Base-by-base conservation (phyloP, 805 yeast species). In the Wickerhamomyces bisporus region DNA sequence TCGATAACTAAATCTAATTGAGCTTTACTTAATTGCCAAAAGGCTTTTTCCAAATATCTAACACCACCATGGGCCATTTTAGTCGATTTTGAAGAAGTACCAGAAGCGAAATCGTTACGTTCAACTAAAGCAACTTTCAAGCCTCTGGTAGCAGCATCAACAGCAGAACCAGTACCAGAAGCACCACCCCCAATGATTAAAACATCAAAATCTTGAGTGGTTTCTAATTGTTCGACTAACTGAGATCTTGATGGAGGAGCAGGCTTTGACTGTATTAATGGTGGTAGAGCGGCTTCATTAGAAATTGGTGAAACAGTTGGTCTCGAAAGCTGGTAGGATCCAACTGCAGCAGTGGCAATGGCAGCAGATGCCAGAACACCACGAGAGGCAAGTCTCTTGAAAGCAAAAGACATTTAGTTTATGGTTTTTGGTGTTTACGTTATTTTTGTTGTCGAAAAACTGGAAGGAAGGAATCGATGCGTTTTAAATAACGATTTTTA, bases 11-110 rank as follows among this genome's bases (percentile, higher is more conserved):
- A 71, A 64, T 84, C 86, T 62, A 84, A 71, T 68, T 89, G 98
- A 43, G 81, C 91, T 62, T 86, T 87, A 41, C 94, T 88, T 36
- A 89, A 72, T 66, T 87, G 88, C 76, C 87, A 87, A 53, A 89
- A 78, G 28, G 97, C 97, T 68, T 89, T 89, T 61, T 89, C 98
- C 55, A 89, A 73, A 62, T 89, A 89, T 55, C 98, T 73, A 30
- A 89, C 96, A 60, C 98, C 98, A 49, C 98, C 98, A 59, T 89
- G 98, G 31, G 95, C 96, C 80, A 89, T 85, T 66, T 89, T 89
- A 34, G 98, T 89, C 13, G 95, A 85, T 55, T 88, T 85, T 26
- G 96, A 87, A 8, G 95, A 84, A 13, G 97, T 91, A 30, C 96
- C 96, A 9, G 87, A 73, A 7, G 96, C 95, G 57, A 84, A 89